These are phyloP conservation scores for Trichomonascaceae sp. DNA, from an alignment of 1,139 yeast species.

Conservation along the genomic window DNA sequence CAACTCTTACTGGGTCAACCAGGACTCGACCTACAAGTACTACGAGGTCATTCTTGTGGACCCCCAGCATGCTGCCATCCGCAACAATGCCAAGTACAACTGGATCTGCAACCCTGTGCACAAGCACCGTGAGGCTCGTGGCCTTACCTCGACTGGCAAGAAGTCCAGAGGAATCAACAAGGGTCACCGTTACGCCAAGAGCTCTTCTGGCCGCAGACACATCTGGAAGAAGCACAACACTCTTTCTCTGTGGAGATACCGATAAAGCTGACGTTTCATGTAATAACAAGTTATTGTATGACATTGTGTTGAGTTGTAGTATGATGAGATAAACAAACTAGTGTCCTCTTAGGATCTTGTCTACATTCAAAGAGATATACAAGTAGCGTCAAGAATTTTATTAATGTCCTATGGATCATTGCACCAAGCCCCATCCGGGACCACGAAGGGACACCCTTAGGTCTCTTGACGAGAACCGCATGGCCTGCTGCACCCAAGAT, in stretches of 20 bases:
- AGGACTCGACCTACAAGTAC: slow-evolving; percentile 99
- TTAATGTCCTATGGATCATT: slow-evolving; percentile 26
- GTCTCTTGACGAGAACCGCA: slow-evolving; percentile 11
- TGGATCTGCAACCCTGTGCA: slow-evolving; percentile 99
- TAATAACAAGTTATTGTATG: neutral
- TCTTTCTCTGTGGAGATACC: slow-evolving; percentile 98
- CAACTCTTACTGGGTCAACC: slow-evolving; percentile 99
- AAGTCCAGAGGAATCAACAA: slow-evolving; percentile 99
- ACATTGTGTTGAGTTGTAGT: neutral
- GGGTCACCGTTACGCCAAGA: slow-evolving; percentile 98
- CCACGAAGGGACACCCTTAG: slow-evolving; percentile 30
- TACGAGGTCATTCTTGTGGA: slow-evolving; percentile 94
- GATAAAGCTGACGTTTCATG: slow-evolving; percentile 44
- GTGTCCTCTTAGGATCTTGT: too few species aligned
- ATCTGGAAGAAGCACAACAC: slow-evolving; percentile 99
- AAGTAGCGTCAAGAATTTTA: too few species aligned
- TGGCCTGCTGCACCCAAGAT: slow-evolving; percentile 32
- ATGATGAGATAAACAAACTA: too few species aligned
- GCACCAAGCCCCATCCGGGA: slow-evolving; percentile 30
- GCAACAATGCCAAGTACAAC: slow-evolving; percentile 98
- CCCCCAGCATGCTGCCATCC: slow-evolving; percentile 97
- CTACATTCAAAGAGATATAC: too few species aligned
- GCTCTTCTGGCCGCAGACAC: slow-evolving; percentile 95
- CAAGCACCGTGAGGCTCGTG: slow-evolving; percentile 99
- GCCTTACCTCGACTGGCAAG: slow-evolving; percentile 97